Evolutionary conservation across 768 basidiomycete genomes (phyloP).

Genomic region (Mycena indigotica): DNA sequence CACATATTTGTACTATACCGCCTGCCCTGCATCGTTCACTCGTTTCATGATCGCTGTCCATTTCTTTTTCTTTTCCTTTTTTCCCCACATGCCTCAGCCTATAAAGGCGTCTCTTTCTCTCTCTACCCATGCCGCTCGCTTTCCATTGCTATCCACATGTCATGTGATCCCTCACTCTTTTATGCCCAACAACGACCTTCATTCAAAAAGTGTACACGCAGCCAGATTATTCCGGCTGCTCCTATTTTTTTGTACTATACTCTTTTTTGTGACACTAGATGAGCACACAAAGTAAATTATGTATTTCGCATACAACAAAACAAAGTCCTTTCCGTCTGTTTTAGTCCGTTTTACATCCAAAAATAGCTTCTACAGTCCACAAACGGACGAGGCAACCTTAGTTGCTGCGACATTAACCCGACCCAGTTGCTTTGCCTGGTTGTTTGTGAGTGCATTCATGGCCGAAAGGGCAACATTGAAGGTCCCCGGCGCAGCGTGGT

Average conservation of each 20-base stretch:
- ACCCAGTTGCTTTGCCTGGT: constrained; percentile 49
- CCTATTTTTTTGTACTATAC: constrained; percentile 16
- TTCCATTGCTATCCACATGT: not conserved
- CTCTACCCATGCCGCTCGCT: not conserved
- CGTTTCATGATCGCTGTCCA: not conserved
- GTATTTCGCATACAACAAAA: constrained; percentile 5
- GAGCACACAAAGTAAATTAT: constrained; percentile 18
- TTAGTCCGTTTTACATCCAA: not conserved
- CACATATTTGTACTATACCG: not conserved
- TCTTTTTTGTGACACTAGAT: constrained; percentile 18
- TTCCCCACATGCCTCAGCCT: not conserved
- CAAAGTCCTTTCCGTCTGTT: no score
- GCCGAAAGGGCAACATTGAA: constrained; percentile 55
- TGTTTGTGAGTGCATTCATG: constrained; percentile 57
- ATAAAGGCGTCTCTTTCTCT: no score
- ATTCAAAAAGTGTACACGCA: constrained; percentile 9
- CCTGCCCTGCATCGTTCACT: constrained; percentile 1
- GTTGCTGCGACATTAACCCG: constrained; percentile 45
- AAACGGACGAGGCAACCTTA: constrained; percentile 48
- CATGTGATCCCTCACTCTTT: no score
- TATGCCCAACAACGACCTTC: no score
- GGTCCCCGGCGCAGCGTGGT: constrained; percentile 43
- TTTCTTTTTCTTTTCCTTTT: not conserved
- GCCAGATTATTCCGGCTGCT: no score
- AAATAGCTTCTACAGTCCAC: constrained; percentile 46